phyloP scores from a whole-genome alignment of 768 basidiomycete species.

The Rhodotorula paludigena region DNA sequence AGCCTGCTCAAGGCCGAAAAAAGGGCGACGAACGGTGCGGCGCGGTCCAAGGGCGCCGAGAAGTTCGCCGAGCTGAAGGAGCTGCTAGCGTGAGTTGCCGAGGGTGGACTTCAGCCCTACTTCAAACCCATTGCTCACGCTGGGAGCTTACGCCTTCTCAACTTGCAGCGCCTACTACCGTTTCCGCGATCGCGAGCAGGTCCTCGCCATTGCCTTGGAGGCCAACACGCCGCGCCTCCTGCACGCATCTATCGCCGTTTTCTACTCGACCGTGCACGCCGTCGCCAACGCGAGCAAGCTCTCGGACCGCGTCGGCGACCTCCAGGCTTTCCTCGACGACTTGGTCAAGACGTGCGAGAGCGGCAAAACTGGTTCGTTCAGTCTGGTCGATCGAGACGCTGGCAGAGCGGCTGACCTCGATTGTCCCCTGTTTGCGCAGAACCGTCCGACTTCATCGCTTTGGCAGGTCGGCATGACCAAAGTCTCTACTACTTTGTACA shows the following conservation, averaged over 20 bases:
- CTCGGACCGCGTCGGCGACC: constrained; percentile 27
- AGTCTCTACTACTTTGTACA: constrained; percentile 31
- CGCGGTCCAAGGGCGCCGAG: not conserved
- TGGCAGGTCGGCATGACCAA: constrained; percentile 33
- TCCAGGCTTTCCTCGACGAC: constrained; percentile 36
- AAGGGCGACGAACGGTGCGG: too few relatives aligned
- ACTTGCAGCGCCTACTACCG: constrained; percentile 30
- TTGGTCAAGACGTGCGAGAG: constrained; percentile 3
- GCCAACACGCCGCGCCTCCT: constrained; percentile 23
- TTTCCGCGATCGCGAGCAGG: constrained; percentile 33
- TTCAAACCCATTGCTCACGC: not conserved
- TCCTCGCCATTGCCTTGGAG: constrained; percentile 28
- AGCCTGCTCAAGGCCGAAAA: too few relatives aligned
- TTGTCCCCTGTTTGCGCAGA: not conserved
- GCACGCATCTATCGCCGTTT: constrained; percentile 25
- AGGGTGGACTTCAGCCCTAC: too few relatives aligned
- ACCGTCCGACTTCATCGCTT: constrained; percentile 30
- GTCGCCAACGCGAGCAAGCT: constrained; percentile 33
- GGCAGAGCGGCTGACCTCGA: not conserved
- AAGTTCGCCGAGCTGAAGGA: constrained; percentile 30
- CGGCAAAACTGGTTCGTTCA: constrained; percentile 9
- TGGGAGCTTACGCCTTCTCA: too few relatives aligned
- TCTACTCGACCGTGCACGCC: constrained; percentile 34
- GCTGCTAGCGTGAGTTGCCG: constrained; percentile 25
- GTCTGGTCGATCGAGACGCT: not conserved